Conservation (phyloP, 164 flowering plant species). For the Umbilicus rupestris region DNA sequence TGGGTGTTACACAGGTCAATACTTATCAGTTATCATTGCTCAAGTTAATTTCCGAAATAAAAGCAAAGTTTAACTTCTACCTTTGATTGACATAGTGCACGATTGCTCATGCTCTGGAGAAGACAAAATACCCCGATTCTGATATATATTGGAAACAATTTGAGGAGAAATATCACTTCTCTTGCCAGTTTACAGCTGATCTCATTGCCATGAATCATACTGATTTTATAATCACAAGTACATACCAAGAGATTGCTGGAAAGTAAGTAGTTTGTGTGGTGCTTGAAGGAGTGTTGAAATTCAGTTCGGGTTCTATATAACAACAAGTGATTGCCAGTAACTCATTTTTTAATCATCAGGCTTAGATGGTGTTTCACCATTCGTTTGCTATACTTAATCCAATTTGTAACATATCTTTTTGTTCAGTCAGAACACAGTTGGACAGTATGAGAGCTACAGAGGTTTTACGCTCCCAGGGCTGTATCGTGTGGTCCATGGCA, state of each 20-base stretch:
- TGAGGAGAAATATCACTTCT: constrained; percentile 89
- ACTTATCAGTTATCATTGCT: not conserved
- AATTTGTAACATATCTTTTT: constrained; percentile 2
- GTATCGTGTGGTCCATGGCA: constrained; percentile 90
- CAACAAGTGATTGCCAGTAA: not conserved
- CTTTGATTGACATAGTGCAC: constrained; percentile 46
- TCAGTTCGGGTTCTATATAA: not conserved
- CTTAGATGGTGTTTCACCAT: not conserved
- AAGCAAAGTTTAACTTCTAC: not conserved
- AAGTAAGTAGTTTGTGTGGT: constrained; percentile 36
- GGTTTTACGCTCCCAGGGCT: constrained; percentile 89
- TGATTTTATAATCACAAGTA: constrained; percentile 95
- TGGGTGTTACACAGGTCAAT: constrained; percentile 85
- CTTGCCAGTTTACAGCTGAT: constrained; percentile 97
- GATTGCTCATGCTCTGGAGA: constrained; percentile 95
- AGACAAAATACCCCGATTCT: constrained; percentile 92
- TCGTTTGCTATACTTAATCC: not conserved
- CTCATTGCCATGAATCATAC: constrained; percentile 87
- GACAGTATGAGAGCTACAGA: constrained; percentile 90
- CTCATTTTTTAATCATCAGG: not conserved
- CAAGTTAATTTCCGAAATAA: no score
- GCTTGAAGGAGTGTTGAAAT: not conserved
- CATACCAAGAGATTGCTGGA: constrained; percentile 98
- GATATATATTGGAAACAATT: constrained; percentile 87
- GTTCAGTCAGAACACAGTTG: constrained; percentile 76